A percentile compares a stretch with the other conserved stretches of the same genome.
Conservation (phyloP, 179 eudicot species). For the Monotropa hypopitys region DNA sequence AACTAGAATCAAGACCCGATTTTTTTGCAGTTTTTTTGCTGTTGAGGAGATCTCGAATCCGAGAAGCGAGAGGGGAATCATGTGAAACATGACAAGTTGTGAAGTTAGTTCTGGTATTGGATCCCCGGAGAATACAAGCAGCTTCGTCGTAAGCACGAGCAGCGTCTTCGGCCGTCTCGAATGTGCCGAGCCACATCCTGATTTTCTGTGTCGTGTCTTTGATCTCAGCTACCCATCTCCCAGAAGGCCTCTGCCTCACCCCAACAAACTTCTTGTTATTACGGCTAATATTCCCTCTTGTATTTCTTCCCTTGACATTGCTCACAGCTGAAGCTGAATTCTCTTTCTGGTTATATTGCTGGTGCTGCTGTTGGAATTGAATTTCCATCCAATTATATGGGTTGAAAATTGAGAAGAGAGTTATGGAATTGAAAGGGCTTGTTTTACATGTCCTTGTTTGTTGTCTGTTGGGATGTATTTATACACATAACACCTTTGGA, state of each 20-base stretch:
- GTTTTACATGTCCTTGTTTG: neutral
- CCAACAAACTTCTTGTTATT: constrained; percentile 28
- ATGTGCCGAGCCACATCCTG: constrained; percentile 39
- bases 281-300: constrained; percentile 11
- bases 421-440: constrained; percentile 13
- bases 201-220: constrained; percentile 34
- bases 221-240: constrained; percentile 39
- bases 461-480: neutral
- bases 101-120: constrained; percentile 27
- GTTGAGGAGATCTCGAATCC: constrained; percentile 57
- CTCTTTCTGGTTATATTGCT: constrained; percentile 2
- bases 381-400: constrained; percentile 8
- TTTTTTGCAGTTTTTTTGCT: constrained; percentile 28
- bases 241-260: constrained; percentile 32
- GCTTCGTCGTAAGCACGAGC: constrained; percentile 35
- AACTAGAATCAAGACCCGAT: neutral
- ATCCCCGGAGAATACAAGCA: constrained; percentile 29
- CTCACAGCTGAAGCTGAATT: constrained; percentile 13
- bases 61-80: constrained; percentile 65
- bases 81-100: constrained; percentile 42
- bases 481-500: neutral
- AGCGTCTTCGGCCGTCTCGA: constrained; percentile 30
- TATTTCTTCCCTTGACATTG: constrained; percentile 33
- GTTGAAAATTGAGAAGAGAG: neutral
- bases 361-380: constrained; percentile 19